Percentiles rank a stretch among this genome's conserved stretches.
phyloP scores from a whole-genome alignment of 2,329 filamentous ascomycete genomes.

The Periconia sp. region DNA sequence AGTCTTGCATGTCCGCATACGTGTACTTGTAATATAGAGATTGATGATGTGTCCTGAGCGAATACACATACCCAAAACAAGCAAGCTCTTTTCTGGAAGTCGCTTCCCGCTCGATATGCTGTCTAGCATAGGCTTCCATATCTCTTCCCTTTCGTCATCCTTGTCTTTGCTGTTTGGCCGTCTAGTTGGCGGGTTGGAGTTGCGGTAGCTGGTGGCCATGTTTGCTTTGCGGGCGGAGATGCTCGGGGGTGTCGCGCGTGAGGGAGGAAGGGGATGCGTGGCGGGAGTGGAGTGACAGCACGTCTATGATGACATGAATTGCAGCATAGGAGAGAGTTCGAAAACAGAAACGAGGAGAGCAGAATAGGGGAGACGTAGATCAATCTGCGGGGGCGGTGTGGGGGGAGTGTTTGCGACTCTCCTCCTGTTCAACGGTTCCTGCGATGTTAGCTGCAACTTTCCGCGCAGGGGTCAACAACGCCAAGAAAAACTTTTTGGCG shows the following conservation, averaged over 20 bases:
- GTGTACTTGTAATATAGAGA: no score
- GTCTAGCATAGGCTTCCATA: constrained; percentile 94
- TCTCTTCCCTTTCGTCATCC: constrained; percentile 67
- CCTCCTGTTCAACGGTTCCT: constrained; percentile 17
- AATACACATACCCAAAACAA: constrained; percentile 72
- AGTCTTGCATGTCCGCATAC: constrained; percentile 1
- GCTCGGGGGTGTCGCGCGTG: constrained; percentile 10
- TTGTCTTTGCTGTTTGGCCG: constrained; percentile 60
- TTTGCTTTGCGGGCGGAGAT: constrained; percentile 16
- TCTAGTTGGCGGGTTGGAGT: constrained; percentile 33
- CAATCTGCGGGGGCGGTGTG: constrained; percentile 18
- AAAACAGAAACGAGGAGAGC: neutral
- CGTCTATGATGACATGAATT: neutral
- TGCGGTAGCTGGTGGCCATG: constrained; percentile 38
- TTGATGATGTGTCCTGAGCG: neutral
- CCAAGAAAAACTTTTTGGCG: constrained; percentile 36
- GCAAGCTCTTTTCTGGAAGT: constrained; percentile 85
- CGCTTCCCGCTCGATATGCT: constrained; percentile 86
- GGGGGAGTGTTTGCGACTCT: constrained; percentile 13
- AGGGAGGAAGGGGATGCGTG: neutral
- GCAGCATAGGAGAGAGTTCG: neutral
- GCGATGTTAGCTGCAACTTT: constrained; percentile 18
- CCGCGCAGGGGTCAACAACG: constrained; percentile 28
- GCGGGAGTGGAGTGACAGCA: neutral
- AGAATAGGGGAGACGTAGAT: constrained; percentile 12